phyloP scores from a whole-genome alignment of 2,329 filamentous ascomycete species.

The Apiospora marii region DNA sequence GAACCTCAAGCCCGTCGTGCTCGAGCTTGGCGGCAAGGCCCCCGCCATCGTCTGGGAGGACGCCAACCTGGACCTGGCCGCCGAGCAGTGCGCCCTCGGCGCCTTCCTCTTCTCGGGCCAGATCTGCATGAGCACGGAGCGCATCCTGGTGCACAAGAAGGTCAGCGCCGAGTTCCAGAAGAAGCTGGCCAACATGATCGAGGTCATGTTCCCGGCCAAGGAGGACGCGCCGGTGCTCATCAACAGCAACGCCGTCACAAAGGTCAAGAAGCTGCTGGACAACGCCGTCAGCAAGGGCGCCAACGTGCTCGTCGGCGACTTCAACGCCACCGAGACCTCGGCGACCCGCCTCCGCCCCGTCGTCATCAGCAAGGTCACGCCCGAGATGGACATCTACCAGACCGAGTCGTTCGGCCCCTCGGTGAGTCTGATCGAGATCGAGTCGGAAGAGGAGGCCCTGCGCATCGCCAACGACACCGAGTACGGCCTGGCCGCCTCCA shows the following conservation, averaged over 20 bases:
- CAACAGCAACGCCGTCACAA: constrained; percentile 38
- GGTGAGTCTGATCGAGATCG: constrained; percentile 66
- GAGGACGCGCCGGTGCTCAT: constrained; percentile 41
- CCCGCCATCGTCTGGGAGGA: constrained; percentile 72
- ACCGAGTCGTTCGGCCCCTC: constrained; percentile 73
- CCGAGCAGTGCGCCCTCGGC: constrained; percentile 63
- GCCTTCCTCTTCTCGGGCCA: constrained; percentile 70
- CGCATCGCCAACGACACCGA: constrained; percentile 73
- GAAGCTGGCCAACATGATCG: constrained; percentile 40
- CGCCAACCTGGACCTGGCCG: constrained; percentile 70
- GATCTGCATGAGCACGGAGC: constrained; percentile 75
- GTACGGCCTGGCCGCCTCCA: constrained; percentile 69
- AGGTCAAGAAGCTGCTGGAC: constrained; percentile 52
- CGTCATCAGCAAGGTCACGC: constrained; percentile 66
- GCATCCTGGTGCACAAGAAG: constrained; percentile 67
- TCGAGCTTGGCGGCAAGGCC: constrained; percentile 77
- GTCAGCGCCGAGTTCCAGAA: constrained; percentile 60
- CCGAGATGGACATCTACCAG: constrained; percentile 71
- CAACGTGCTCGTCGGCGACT: constrained; percentile 60
- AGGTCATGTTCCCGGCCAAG: constrained; percentile 36
- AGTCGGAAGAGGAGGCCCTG: constrained; percentile 69
- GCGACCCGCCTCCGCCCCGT: constrained; percentile 63
- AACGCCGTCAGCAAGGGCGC: constrained; percentile 67
- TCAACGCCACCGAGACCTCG: constrained; percentile 39
- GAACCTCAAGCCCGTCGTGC: constrained; percentile 70